phyloP scores from a whole-genome alignment of 768 basidiomycete genomes.

The Termitomyces bulborhizus region DNA sequence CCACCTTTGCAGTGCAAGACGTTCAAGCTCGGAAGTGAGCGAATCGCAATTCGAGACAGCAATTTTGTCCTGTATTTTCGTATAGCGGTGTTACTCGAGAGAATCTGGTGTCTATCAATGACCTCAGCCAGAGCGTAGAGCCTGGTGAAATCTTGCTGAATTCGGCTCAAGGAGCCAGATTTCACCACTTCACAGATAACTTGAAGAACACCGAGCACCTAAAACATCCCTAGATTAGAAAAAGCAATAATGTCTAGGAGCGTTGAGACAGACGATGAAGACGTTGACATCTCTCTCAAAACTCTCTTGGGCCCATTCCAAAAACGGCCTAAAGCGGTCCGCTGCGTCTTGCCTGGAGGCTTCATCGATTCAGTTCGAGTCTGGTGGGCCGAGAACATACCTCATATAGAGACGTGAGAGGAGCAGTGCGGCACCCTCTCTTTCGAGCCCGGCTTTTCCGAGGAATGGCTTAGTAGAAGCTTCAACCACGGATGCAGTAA shows the following conservation, averaged over 20 bases:
- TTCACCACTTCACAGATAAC: slow-evolving; percentile 68
- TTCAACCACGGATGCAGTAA: slow-evolving; percentile 56
- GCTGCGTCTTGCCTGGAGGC: slow-evolving; percentile 53
- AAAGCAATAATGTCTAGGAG: not conserved
- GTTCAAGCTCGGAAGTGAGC: slow-evolving; percentile 47
- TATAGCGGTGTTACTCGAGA: slow-evolving; percentile 56
- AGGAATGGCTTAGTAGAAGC: slow-evolving; percentile 51
- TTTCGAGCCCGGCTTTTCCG: slow-evolving; percentile 70
- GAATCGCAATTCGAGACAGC: slow-evolving; percentile 55
- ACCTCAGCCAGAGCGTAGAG: slow-evolving; percentile 40
- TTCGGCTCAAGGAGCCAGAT: slow-evolving; percentile 48
- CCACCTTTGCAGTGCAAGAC: slow-evolving; percentile 35
- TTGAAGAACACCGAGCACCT: slow-evolving; percentile 68
- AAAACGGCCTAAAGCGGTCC: slow-evolving; percentile 43
- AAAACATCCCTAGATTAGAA: not conserved
- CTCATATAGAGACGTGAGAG: slow-evolving; percentile 79
- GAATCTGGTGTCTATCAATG: slow-evolving; percentile 32
- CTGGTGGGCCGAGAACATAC: slow-evolving; percentile 28
- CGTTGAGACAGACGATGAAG: slow-evolving; percentile 38
- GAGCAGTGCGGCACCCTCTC: slow-evolving; percentile 77
- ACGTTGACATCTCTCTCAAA: slow-evolving; percentile 33
- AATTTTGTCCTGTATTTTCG: slow-evolving; percentile 69
- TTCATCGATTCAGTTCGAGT: not conserved
- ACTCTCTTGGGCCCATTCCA: slow-evolving; percentile 36
- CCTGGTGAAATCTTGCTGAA: slow-evolving; percentile 34